Evolutionary conservation across 371 early-diverging fungal species (phyloP), one percentile per base, ranked within the genome.

Genomic region (Haplosporangium sp.): DNA sequence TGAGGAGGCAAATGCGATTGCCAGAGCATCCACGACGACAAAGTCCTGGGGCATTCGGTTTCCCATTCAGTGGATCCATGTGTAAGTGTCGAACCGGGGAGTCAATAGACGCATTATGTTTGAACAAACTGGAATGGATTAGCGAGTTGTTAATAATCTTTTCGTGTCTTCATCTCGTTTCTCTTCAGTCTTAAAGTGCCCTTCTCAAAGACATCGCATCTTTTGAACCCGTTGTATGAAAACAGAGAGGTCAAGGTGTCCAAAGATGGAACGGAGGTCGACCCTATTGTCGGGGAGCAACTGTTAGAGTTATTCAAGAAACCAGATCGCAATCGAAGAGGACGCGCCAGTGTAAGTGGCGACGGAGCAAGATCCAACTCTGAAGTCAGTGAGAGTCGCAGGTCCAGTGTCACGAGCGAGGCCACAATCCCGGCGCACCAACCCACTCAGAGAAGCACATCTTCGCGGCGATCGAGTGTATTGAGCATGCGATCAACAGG

Each of bases 191-290:
- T 84, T 48, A 84, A 82, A 36, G 74, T 86, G 6, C 82, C 84
- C 18, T 87, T 87, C 63, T 52, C 74, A 11, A 79, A 59, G 36
- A 83, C 83, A 10, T 65, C 85, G 16, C 84, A 86, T 36, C 67
- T 87, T 57, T 62, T 76, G 51, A 87, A 87, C 51, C 77, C 85
- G 0, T 82, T 85, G 64, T 86, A 87, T 59, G 84, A 80, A 8
- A 82, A 83, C 63, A 76, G 86, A 52, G 86, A 82, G 48, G 77
- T 87, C 63, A 87, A 87, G 54, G 81, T 86, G 14, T 82, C 83
- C 42, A 83, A 86, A 51, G 87, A 87, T 61, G 87, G 87, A 23
- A 86, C 85, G 8, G 87, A 87, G 46, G 73, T 87, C 10, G 87
- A 86, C 37, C 71, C 86, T 2, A 13, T 68, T 5, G 77, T 85